phyloP scores from a whole-genome alignment of 441 rosid species.

The Metrosideros polymorpha region DNA sequence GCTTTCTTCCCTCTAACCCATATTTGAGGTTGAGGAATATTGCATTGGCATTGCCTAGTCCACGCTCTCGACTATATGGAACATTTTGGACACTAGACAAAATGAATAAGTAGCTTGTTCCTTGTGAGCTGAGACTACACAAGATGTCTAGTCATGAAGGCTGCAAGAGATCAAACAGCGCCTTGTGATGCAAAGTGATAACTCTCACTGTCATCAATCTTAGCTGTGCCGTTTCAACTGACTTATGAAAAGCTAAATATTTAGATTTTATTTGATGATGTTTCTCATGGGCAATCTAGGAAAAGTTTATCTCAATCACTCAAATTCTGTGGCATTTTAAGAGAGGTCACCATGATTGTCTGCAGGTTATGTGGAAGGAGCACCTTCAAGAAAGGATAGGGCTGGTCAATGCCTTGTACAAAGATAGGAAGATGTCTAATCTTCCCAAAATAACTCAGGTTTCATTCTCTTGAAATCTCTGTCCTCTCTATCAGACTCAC shows the following conservation, averaged over 20 bases:
- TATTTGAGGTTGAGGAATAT: not conserved
- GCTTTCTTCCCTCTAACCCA: not conserved
- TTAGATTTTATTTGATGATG: not conserved
- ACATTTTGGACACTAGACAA: not conserved
- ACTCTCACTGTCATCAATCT: not conserved
- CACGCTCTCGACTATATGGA: not conserved
- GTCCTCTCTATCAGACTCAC: not conserved
- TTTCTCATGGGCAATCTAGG: not conserved
- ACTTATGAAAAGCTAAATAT: not conserved
- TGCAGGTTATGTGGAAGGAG: slow-evolving; percentile 58
- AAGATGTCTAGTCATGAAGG: not conserved
- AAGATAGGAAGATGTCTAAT: slow-evolving; percentile 33
- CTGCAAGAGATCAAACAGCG: not conserved
- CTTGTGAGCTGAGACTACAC: not conserved
- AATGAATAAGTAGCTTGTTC: not conserved
- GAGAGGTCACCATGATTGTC: not conserved
- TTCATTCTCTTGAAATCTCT: not conserved
- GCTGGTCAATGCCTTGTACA: slow-evolving; percentile 38
- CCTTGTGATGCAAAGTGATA: not conserved
- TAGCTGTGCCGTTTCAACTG: not conserved
- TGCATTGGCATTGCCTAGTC: not conserved
- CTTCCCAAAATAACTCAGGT: slow-evolving; percentile 61
- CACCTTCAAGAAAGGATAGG: slow-evolving; percentile 50
- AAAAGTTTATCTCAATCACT: not conserved
- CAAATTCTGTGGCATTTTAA: not conserved